Evolutionary conservation across 805 yeast species (phyloP).

Genomic region (Starmerella asiatica): DNA sequence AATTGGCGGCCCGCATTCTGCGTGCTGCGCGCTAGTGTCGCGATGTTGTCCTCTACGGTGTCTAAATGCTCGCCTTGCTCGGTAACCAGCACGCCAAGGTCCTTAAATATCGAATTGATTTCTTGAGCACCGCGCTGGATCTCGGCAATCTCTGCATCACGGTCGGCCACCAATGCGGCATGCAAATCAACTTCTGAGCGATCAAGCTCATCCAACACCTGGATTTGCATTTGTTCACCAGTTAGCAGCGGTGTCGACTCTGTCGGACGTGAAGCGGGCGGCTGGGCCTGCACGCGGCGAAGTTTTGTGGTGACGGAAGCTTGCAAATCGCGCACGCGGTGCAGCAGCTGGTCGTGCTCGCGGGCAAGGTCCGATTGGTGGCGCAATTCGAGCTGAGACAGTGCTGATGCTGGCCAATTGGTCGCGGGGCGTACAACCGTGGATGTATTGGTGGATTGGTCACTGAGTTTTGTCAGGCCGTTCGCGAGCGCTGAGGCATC

Average conservation of each 20-base stretch:
- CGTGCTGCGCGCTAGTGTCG: constrained; percentile 48
- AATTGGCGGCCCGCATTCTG: constrained; percentile 61
- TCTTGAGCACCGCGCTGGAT: constrained; percentile 71
- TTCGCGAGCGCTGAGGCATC: constrained; percentile 5
- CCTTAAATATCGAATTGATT: constrained; percentile 73
- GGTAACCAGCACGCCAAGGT: constrained; percentile 58
- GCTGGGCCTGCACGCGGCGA: not conserved
- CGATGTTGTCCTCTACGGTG: constrained; percentile 66
- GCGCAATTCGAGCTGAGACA: constrained; percentile 1
- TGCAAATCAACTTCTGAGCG: constrained; percentile 25
- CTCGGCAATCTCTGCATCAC: constrained; percentile 57
- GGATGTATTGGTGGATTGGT: constrained; percentile 9
- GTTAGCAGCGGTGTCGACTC: constrained; percentile 3
- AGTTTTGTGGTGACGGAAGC: constrained; percentile 8
- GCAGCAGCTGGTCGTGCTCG: constrained; percentile 12
- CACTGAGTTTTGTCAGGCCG: constrained; percentile 10
- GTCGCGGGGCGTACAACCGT: constrained; percentile 1
- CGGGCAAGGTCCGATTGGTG: constrained; percentile 10
- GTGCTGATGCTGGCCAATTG: constrained; percentile 5
- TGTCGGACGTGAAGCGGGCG: not conserved
- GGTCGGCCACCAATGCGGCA: constrained; percentile 40
- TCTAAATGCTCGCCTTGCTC: constrained; percentile 82
- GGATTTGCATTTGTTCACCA: constrained; percentile 20
- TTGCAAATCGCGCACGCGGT: constrained; percentile 10
- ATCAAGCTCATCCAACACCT: constrained; percentile 31